Conservation (phyloP, 2,329 filamentous ascomycete species). For the Colletotrichum sansevieriae region DNA sequence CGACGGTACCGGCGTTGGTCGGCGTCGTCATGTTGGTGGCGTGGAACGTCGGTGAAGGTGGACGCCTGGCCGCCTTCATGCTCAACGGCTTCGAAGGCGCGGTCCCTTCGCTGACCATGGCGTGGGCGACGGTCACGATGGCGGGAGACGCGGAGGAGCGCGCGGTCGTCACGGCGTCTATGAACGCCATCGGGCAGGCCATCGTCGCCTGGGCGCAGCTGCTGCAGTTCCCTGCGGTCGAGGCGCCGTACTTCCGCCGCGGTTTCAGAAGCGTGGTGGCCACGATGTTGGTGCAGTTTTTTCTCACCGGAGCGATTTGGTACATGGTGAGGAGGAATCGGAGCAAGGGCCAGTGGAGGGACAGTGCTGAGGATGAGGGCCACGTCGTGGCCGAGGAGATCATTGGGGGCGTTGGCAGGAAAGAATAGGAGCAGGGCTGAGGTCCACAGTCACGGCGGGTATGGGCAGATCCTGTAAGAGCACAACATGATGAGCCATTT, state of each 20-base stretch:
- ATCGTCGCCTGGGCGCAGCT: conserved; percentile 56
- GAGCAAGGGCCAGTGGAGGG: neutral
- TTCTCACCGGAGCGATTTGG: conserved; percentile 32
- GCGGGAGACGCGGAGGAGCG: conserved; percentile 55
- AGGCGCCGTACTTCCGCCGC: conserved; percentile 51
- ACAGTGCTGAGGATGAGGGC: neutral
- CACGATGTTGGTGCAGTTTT: conserved; percentile 51
- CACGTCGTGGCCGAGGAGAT: neutral
- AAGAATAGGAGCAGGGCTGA: neutral
- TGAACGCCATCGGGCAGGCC: conserved; percentile 58
- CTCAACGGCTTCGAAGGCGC: conserved; percentile 54
- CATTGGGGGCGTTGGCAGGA: neutral
- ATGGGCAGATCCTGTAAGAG: too few relatives aligned
- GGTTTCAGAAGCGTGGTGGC: conserved; percentile 49
- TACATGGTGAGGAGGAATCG: conserved; percentile 25
- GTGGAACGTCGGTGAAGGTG: conserved; percentile 54
- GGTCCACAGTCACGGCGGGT: too few relatives aligned
- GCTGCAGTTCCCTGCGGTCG: conserved; percentile 53
- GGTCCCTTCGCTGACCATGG: conserved; percentile 53
- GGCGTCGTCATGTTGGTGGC: conserved; percentile 51
- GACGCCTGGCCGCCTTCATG: conserved; percentile 54
- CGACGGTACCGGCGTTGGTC: conserved; percentile 51
- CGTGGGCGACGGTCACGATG: conserved; percentile 55
- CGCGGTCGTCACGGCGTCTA: conserved; percentile 56
- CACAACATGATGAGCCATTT: too few relatives aligned